These are phyloP conservation scores for Crotalaria pallida DNA, from an alignment of 306 rosid species.

Conservation along the genomic window DNA sequence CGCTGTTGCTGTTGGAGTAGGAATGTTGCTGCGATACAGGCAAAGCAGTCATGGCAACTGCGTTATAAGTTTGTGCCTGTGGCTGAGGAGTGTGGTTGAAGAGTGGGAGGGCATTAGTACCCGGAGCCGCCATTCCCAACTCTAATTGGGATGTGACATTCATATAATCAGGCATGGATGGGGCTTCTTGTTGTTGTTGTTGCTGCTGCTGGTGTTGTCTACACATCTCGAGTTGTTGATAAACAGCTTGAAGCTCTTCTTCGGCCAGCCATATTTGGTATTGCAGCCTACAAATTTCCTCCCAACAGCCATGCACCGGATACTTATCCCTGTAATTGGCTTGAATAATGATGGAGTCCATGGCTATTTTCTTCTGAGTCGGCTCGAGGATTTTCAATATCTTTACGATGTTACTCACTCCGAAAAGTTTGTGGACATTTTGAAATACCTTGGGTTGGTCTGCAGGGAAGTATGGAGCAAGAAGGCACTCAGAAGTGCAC, in stretches of 20 bases:
- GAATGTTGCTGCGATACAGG: constrained; percentile 44
- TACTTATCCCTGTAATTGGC: constrained; percentile 47
- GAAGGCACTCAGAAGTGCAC: constrained; percentile 58
- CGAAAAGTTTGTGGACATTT: constrained; percentile 68
- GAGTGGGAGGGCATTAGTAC: constrained; percentile 27
- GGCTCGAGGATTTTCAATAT: constrained; percentile 41
- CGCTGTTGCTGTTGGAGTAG: constrained; percentile 37
- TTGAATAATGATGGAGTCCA: constrained; percentile 63
- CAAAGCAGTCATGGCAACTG: constrained; percentile 14
- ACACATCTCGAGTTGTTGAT: constrained; percentile 46
- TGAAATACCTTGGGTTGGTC: constrained; percentile 59
- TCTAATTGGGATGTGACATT: constrained; percentile 50
- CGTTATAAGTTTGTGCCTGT: constrained; percentile 26
- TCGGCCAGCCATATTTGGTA: constrained; percentile 39
- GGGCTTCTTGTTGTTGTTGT: background rate
- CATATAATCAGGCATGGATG: constrained; percentile 32
- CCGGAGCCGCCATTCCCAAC: constrained; percentile 51
- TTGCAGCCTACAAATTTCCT: constrained; percentile 40
- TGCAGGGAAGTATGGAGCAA: constrained; percentile 71
- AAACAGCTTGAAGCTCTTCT: constrained; percentile 58
- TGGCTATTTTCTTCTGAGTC: constrained; percentile 38
- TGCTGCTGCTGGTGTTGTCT: constrained; percentile 44
- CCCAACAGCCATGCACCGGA: constrained; percentile 65
- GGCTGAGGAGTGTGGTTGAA: constrained; percentile 33
- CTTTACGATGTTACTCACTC: constrained; percentile 62